Evolutionary conservation across 169 alveolate species (phyloP).

Genomic region (Plasmodium yoelii): DNA sequence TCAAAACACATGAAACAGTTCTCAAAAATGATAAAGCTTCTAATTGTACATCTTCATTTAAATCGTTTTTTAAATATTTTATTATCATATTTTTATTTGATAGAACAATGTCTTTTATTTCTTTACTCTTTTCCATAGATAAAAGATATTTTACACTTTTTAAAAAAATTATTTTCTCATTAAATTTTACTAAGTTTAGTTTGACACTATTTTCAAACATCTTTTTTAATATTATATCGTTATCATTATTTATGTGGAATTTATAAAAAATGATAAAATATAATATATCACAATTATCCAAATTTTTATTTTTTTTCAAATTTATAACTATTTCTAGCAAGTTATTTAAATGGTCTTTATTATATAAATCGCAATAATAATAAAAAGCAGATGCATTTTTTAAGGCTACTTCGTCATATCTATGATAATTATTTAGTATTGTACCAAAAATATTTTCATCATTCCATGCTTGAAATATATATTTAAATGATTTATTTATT

Average conservation of each 20-base stretch:
- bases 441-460: constrained; percentile 40
- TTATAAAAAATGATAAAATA: constrained; percentile 56
- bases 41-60: constrained; percentile 75
- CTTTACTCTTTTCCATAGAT: constrained; percentile 22
- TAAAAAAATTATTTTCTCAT: constrained; percentile 68
- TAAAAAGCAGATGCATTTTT: constrained; percentile 60
- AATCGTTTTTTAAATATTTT: constrained; percentile 72
- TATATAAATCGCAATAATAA: constrained; percentile 47
- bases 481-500: constrained; percentile 70
- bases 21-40: constrained; percentile 26
- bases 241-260: constrained; percentile 66
- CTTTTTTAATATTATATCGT: constrained; percentile 33
- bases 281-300: constrained; percentile 38
- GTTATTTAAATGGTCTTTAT: constrained; percentile 40
- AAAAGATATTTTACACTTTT: constrained; percentile 35
- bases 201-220: constrained; percentile 42
- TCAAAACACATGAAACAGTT: constrained; percentile 10
- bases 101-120: constrained; percentile 38
- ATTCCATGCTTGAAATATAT: constrained; percentile 33
- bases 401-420: constrained; percentile 69
- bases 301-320: constrained; percentile 48
- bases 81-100: constrained; percentile 25
- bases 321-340: constrained; percentile 56
- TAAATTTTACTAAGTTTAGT: constrained; percentile 51
- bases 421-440: constrained; percentile 41